Conservation (phyloP, 495 filamentous ascomycete genomes). For the Pyronema omphalodes region DNA sequence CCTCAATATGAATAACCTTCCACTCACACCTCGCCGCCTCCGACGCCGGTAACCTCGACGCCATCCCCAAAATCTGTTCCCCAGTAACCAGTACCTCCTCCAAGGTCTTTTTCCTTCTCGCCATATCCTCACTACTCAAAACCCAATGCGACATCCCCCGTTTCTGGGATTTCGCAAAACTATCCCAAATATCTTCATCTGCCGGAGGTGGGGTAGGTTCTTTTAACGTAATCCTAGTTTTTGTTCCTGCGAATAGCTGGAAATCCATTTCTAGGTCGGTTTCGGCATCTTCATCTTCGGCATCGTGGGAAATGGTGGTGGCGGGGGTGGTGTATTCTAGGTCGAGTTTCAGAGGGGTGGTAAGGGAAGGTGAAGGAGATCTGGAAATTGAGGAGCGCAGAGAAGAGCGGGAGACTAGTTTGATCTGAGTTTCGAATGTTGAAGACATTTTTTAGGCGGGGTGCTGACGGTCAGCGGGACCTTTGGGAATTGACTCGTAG, state of each 20-base stretch:
- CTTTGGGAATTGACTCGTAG: no score
- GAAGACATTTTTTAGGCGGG: no score
- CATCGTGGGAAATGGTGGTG: not conserved
- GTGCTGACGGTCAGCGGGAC: no score
- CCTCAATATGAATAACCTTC: not conserved
- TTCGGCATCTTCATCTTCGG: not conserved
- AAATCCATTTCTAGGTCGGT: constrained; percentile 10
- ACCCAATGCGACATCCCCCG: constrained; percentile 8
- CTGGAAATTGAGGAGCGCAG: not conserved
- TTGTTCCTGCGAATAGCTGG: constrained; percentile 11
- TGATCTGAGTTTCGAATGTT: constrained; percentile 9
- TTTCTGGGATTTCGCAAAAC: constrained; percentile 6
- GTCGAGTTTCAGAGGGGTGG: constrained; percentile 1
- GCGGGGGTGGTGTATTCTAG: constrained; percentile 10
- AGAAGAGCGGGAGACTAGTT: constrained; percentile 3
- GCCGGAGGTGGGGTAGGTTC: constrained; percentile 9
- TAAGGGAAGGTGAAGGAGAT: not conserved
- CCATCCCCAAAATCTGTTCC: not conserved
- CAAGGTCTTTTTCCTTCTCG: not conserved
- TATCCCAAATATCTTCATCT: constrained; percentile 11
- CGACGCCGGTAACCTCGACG: not conserved
- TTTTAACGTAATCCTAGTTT: constrained; percentile 8
- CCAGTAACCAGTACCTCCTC: not conserved
- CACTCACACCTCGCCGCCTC: constrained; percentile 1
- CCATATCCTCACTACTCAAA: constrained; percentile 5